A percentile compares a stretch with the other conserved stretches of the same genome.
phyloP scores from a whole-genome alignment of 257 asterid genomes.

The Solanum peruvianum region DNA sequence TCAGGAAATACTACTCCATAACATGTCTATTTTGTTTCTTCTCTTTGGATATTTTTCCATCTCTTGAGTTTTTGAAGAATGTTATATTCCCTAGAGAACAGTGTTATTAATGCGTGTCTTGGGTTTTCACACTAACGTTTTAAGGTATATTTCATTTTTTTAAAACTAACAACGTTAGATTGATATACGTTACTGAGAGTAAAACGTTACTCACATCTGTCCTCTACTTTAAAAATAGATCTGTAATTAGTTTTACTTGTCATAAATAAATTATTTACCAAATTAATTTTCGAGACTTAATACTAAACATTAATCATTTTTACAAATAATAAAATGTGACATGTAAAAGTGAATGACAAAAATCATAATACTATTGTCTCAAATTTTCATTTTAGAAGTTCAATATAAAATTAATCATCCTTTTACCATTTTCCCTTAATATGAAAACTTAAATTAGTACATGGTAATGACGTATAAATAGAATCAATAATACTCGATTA shows the following conservation, averaged over 20 bases:
- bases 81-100: constrained; percentile 1
- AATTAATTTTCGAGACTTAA: not conserved
- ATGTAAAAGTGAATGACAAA: no score
- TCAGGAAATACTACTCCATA: constrained; percentile 17
- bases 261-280: not conserved
- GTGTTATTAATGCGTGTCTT: not conserved
- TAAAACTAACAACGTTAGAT: no score
- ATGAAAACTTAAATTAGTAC: not conserved
- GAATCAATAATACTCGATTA: not conserved
- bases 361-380: not conserved
- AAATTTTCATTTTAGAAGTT: not conserved
- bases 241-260: no score
- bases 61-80: not conserved
- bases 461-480: not conserved
- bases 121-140: not conserved
- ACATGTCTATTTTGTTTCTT: constrained; percentile 2
- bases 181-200: no score
- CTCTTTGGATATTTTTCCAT: not conserved
- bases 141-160: no score
- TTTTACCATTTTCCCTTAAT: not conserved
- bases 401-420: no score
- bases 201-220: no score
- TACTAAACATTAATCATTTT: no score
- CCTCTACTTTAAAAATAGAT: no score
- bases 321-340: no score